These are phyloP conservation scores for Saccharomycopsis lassenensis DNA, from an alignment of 805 yeast species.

Conservation along the genomic window DNA sequence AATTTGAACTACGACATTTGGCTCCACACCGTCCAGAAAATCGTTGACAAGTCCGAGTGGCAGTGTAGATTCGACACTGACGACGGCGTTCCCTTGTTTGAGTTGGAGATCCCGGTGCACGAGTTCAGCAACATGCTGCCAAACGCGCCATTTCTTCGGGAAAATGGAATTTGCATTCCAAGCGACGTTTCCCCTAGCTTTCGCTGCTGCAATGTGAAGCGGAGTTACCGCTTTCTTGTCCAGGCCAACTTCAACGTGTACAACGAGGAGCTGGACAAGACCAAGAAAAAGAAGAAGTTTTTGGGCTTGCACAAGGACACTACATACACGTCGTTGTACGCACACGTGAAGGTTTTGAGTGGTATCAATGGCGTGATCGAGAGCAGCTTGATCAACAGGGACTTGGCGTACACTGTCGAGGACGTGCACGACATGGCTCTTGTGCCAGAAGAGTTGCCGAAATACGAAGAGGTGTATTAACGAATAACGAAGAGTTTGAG, in stretches of 20 bases:
- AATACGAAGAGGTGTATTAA: slow-evolving; percentile 5
- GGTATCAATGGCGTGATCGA: slow-evolving; percentile 12
- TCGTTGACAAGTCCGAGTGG: too few relatives aligned
- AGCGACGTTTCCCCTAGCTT: slow-evolving; percentile 9
- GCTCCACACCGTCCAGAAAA: too few relatives aligned
- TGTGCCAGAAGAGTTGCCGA: slow-evolving; percentile 1
- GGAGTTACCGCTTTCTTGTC: slow-evolving; percentile 8
- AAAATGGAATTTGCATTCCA: slow-evolving; percentile 6
- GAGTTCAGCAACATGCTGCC: slow-evolving; percentile 2
- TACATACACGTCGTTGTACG: not conserved
- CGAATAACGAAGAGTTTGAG: too few relatives aligned
- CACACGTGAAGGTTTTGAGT: slow-evolving; percentile 8
- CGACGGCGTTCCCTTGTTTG: slow-evolving; percentile 1
- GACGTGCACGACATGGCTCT: slow-evolving; percentile 5
- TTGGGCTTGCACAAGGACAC: not conserved
- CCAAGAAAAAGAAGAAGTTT: not conserved
- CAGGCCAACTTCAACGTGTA: not conserved
- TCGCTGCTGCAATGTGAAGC: slow-evolving; percentile 11
- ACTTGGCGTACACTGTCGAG: slow-evolving; percentile 3
- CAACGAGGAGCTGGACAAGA: not conserved
- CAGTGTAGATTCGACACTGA: too few relatives aligned
- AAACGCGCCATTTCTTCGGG: slow-evolving; percentile 2
- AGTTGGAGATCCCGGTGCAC: slow-evolving; percentile 9
- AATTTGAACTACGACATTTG: too few relatives aligned
- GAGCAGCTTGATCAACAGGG: not conserved